These are phyloP conservation scores for Tuber melanosporum DNA, from an alignment of 495 filamentous ascomycete species.

Conservation along the genomic window DNA sequence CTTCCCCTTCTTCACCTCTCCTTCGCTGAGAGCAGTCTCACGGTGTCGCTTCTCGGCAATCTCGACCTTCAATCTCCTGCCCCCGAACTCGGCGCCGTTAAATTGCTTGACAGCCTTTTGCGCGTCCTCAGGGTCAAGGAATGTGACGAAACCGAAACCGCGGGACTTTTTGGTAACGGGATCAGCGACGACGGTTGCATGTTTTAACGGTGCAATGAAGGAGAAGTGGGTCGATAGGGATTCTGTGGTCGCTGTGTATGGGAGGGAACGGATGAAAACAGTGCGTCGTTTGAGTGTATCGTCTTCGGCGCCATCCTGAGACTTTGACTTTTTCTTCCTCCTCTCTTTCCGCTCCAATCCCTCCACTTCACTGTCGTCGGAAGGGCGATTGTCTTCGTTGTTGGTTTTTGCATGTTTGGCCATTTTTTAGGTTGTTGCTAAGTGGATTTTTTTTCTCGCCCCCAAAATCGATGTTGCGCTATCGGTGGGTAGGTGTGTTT, in stretches of 20 bases:
- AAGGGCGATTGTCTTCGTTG: constrained; percentile 3
- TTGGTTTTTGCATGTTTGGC: constrained; percentile 20
- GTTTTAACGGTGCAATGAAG: constrained; percentile 85
- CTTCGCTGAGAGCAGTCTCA: constrained; percentile 49
- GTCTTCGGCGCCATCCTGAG: constrained; percentile 17
- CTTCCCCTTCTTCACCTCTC: constrained; percentile 49
- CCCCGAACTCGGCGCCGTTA: constrained; percentile 64
- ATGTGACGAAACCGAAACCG: constrained; percentile 95
- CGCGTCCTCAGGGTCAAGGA: constrained; percentile 87
- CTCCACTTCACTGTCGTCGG: background rate
- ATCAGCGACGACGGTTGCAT: constrained; percentile 81
- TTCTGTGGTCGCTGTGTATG: constrained; percentile 71
- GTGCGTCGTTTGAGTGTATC: constrained; percentile 50
- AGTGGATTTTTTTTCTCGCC: background rate
- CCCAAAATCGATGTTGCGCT: background rate
- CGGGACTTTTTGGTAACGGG: constrained; percentile 72
- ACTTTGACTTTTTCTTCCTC: constrained; percentile 22
- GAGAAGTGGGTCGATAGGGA: constrained; percentile 81
- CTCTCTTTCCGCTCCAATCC: background rate
- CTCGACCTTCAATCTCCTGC: constrained; percentile 75
- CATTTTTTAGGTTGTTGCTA: constrained; percentile 11
- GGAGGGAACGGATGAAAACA: constrained; percentile 85
- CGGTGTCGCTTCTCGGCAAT: constrained; percentile 79
- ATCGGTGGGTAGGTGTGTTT: background rate
- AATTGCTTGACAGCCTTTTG: constrained; percentile 69